Base-by-base conservation (phyloP, 2,329 filamentous ascomycete species). In the Claviceps sp. region DNA sequence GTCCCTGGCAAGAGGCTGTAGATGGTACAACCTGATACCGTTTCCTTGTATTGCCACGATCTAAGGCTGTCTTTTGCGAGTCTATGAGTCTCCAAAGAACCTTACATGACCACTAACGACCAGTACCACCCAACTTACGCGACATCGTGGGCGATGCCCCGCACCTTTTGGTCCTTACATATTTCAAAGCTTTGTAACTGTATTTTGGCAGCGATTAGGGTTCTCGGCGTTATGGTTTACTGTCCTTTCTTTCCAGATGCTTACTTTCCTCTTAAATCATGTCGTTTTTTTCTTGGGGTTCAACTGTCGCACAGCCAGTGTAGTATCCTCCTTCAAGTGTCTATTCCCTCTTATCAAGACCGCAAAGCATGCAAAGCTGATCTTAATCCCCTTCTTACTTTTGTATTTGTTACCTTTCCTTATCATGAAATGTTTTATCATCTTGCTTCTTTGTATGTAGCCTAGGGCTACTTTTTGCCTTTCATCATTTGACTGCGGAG, bases 1-100 rank as follows among this genome's bases (percentile, higher is more conserved):
- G 93, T 98, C 4, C 93, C 93, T 1, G 91, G 93, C 51, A 94
- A 87, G 65, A 76, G 86, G 55, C 75, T 94, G 45, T 93, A 65
- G 71, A 51, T 43, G 48, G 22, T 13, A 19, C 26, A 11, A 10
- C 3, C 10, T 34, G 45, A 11, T 24, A 14, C 22, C 14, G 7
- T 34, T 38, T 47, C 19, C 8, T 40, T 44, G 30, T 44, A 24
- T 26, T 5, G 24, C 19, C 42, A 24, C 42, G 42, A 19, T 16
- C 5, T 14, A 22, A 45, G 44, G n/a, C n/a, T 39, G 48, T 13
- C 41, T 17, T 6, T 47, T 6, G 30, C 24, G 24, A 26, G 14
- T 30, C 48, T 5, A 45, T 14, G 50, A 42, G 45, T 19, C 24
- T 40, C 39, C n/a, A 40, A 44, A 13, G 17, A 22, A 24, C 45